Evolutionary conservation across 2,329 filamentous ascomycete genomes (phyloP), one percentile per base, ranked within the genome.

Genomic region (Stachybotrys echinatus): DNA sequence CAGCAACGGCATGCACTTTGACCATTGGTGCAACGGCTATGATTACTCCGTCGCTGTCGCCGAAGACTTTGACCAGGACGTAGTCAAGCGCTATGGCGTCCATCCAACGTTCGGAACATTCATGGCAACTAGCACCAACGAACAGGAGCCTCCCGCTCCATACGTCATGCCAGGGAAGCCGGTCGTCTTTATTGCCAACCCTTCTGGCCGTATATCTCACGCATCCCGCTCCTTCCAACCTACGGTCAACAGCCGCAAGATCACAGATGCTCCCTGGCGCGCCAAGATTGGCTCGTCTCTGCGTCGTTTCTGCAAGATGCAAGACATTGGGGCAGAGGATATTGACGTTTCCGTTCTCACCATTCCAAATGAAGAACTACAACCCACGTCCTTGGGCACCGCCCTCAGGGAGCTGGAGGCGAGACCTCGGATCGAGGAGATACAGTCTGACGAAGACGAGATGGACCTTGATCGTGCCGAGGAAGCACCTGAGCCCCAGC

Each of bases 51-150:
- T 65, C 19, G 73, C 76, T 37, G 66, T 63, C 3, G 73, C 74
- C 1, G 71, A 71, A 12, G 78, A 80, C 48, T 71, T 83, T 45
- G 77, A 82, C 60, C 64, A 75, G 40, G 70, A 74, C 4, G 58
- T 74, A 45, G 68, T 83, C 47, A 68, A 73, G 56, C 75, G 72
- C 52, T 68, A 80, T 58, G 64, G 63, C 6, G 59, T 83, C 6
- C 80, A 83, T 49, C 78, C 79, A 1, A 72, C 67, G 39, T 76
- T 75, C 51, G 80, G 80, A 31, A 65, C 83, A 39, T 75, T 80
- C 57, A 57, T 81, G 21, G 69, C 72, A 3, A 65, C 58, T 14
- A 81, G 77, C 39, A 60, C 61, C 48, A 81, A 79, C 51, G 68
- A 74, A 22, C 52, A 61, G 3, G 74, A 74, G 55, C 58, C 66